Base-by-base conservation (phyloP, 2,329 filamentous ascomycete species). In the Rutstroemia sp. region DNA sequence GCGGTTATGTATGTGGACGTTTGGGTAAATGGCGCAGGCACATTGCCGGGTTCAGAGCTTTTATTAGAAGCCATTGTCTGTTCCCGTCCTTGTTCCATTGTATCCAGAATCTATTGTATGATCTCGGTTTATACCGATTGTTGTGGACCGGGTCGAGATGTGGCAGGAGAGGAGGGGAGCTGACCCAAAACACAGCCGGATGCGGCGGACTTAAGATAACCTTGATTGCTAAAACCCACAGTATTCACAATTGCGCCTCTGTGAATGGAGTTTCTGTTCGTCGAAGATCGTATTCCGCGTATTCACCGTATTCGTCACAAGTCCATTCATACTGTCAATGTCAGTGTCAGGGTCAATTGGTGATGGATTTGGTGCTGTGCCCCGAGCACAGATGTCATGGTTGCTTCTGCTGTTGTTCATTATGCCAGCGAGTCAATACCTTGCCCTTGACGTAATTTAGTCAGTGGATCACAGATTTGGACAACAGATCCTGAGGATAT, bases 1-100 rank as follows among this genome's bases (percentile, higher is more conserved):
- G 56, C 54, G 27, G 39, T 44, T 16, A 57, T 47, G 21, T 51
- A 57, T 25, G 50, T 39, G 8, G 53, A 46, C 21, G 51, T 41
- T 52, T 44, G 16, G n/a, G 49, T 21, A 25, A 19, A 39, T 45
- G 17, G 37, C 10, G 30, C 23, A 25, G 30, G 39, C 39, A 42
- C 17, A n/a, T 17, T 27, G 19, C 12, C 27, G 42, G 44, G 17
- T 37, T 21, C 46, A 10, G 21, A 21, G 37, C 30, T n/a, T 34
- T 27, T 14, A 17, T 5, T 21, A 17, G 38, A 46, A 39, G 51
- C 51, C 51, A 55, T 55, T 38, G 25, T 55, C 53, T 25, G 53
- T 38, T 6, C 41, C 37, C 47, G 53, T 55, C 46, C 38, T 55
- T 55, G 53, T 51, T 51, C 47, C 25, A 7, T 7, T 27, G 25